These are phyloP conservation scores for Camelina neglecta DNA, from an alignment of 345 rosid species.

Conservation along the genomic window DNA sequence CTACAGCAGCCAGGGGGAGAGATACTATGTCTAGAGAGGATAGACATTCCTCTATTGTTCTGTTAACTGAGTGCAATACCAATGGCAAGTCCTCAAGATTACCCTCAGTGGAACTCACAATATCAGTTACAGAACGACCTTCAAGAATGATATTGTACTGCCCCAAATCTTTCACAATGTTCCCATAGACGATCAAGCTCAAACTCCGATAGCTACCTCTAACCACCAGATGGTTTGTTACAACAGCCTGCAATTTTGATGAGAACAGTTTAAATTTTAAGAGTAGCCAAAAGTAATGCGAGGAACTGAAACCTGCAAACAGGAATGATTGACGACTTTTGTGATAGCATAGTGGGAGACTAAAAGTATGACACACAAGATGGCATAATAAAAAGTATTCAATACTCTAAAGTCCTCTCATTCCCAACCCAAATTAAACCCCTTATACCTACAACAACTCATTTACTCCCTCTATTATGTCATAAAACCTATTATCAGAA, in stretches of 20 bases:
- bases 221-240: conserved; percentile 93
- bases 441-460: conserved; percentile 26
- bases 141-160: conserved; percentile 94
- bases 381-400: conserved; percentile 5
- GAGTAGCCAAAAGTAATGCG: conserved; percentile 6
- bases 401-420: neutral
- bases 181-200: conserved; percentile 91
- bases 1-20: conserved; percentile 56
- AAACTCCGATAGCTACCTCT: conserved; percentile 97
- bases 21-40: conserved; percentile 69
- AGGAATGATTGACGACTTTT: conserved; percentile 10
- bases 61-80: conserved; percentile 68
- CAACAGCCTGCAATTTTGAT: conserved; percentile 80
- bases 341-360: conserved; percentile 7
- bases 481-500: conserved; percentile 26
- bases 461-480: conserved; percentile 10
- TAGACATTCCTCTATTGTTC: conserved; percentile 70
- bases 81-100: conserved; percentile 92
- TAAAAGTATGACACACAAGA: conserved; percentile 23
- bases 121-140: conserved; percentile 85
- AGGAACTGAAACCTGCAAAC: conserved; percentile 17
- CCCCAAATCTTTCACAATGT: conserved; percentile 96
- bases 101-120: conserved; percentile 87
- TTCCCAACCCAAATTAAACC: conserved; percentile 22
- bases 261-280: conserved; percentile 8